Conservation (phyloP, 305 asterid species). For the Fraxinus paxiana region DNA sequence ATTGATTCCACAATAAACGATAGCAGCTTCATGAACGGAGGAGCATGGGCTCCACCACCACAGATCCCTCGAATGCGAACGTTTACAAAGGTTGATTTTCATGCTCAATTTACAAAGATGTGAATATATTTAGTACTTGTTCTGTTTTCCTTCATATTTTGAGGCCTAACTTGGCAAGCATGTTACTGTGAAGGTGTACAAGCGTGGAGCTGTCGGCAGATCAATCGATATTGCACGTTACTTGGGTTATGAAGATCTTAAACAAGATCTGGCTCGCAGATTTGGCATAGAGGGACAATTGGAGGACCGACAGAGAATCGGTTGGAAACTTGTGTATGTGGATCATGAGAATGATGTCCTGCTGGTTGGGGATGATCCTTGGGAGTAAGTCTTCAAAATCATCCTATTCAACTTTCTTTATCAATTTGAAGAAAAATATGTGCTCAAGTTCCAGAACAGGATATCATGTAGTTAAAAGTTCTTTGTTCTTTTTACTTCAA, state of each 20-base stretch:
- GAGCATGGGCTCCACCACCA: constrained; percentile 64
- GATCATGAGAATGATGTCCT: constrained; percentile 92
- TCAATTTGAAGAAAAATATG: background rate
- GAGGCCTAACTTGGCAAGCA: constrained; percentile 20
- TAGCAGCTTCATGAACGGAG: constrained; percentile 54
- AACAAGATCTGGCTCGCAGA: constrained; percentile 78
- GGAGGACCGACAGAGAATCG: constrained; percentile 78
- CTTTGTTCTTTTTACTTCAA: background rate
- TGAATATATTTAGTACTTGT: background rate
- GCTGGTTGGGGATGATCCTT: constrained; percentile 96
- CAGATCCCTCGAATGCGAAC: constrained; percentile 81
- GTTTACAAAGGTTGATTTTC: constrained; percentile 66
- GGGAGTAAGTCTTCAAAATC: constrained; percentile 69
- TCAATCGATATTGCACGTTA: constrained; percentile 79
- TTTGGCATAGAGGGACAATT: constrained; percentile 95
- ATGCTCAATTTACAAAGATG: background rate
- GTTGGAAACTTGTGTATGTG: constrained; percentile 37
- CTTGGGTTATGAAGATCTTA: constrained; percentile 36
- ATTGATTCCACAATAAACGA: constrained; percentile 72
- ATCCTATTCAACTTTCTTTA: background rate
- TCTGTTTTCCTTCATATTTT: background rate
- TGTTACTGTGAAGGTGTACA: constrained; percentile 63
- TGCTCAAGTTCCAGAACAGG: background rate
- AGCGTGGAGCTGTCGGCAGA: constrained; percentile 97
- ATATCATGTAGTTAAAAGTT: background rate